Conservation (phyloP, 345 rosid genomes). For the Atalantia buxifolia region DNA sequence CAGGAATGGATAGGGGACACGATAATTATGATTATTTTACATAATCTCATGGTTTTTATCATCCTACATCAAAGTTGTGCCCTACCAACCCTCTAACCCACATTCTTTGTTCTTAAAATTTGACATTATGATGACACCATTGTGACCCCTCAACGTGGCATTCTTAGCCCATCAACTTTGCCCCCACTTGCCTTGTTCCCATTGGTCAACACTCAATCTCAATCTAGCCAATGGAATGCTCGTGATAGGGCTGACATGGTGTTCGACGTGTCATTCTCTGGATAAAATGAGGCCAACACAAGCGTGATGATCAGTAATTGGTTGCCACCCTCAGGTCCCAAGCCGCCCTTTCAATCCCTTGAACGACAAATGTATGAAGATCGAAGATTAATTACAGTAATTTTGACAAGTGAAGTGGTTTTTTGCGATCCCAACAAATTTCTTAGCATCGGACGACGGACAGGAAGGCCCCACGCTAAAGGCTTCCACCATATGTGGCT, state of each 20-base stretch:
- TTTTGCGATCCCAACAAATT: conserved; percentile 16
- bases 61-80: conserved; percentile 23
- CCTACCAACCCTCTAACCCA: conserved; percentile 25
- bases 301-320: not conserved
- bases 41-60: conserved; percentile 14
- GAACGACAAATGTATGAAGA: conserved; percentile 32
- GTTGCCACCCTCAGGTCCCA: conserved; percentile 14
- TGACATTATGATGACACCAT: not conserved
- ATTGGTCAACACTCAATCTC: conserved; percentile 2
- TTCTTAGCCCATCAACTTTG: conserved; percentile 5
- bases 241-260: conserved; percentile 9
- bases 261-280: not conserved
- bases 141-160: conserved; percentile 15
- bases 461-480: conserved; percentile 20
- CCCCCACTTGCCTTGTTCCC: conserved; percentile 10
- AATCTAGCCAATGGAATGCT: conserved; percentile 11
- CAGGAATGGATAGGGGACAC: conserved; percentile 29
- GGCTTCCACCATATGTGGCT: not conserved
- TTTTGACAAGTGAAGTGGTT: conserved; percentile 5
- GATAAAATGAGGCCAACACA: not conserved
- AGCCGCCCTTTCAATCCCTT: conserved; percentile 40
- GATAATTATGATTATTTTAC: conserved; percentile 29
- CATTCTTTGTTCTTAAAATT: conserved; percentile 4
- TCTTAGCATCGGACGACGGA: conserved; percentile 26
- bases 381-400: not conserved